Evolutionary conservation across 2,329 filamentous ascomycete species (phyloP).

Genomic region (Herpotrichia juniperi): DNA sequence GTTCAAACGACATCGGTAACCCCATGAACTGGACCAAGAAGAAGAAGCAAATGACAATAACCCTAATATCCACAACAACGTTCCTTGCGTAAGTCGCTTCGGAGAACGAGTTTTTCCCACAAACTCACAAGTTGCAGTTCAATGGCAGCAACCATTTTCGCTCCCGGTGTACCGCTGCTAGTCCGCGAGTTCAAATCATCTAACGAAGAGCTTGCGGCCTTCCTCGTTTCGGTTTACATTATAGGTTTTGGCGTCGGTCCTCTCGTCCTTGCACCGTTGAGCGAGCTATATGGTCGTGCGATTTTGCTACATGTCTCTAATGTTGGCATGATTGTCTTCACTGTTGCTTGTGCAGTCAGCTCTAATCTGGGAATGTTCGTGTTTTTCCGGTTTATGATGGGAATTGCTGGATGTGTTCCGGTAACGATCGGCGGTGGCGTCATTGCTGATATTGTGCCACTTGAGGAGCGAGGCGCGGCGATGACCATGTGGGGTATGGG

Average conservation of each 20-base stretch:
- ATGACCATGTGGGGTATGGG: conserved; percentile 2
- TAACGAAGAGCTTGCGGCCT: conserved; percentile 2
- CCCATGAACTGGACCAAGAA: too few relatives aligned
- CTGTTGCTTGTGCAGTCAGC: background rate
- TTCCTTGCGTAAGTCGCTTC: too few relatives aligned
- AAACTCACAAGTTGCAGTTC: too few relatives aligned
- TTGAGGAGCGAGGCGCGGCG: background rate
- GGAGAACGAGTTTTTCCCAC: too few relatives aligned
- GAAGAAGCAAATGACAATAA: too few relatives aligned
- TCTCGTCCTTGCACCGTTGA: conserved; percentile 16
- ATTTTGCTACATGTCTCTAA: background rate
- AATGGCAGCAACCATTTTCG: too few relatives aligned
- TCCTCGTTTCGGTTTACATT: conserved; percentile 17
- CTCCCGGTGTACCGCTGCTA: conserved; percentile 10
- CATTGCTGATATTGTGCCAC: background rate
- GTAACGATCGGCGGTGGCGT: background rate
- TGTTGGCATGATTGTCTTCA: background rate
- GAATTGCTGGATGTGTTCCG: background rate
- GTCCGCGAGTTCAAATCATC: conserved; percentile 17
- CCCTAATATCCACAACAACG: too few relatives aligned
- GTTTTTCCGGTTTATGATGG: background rate
- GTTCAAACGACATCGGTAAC: too few relatives aligned
- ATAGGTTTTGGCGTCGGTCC: conserved; percentile 19
- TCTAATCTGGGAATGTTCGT: background rate
- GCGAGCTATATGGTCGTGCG: conserved; percentile 14